Conservation (phyloP, 2,329 filamentous ascomycete genomes). For the Fusarium falciforme region DNA sequence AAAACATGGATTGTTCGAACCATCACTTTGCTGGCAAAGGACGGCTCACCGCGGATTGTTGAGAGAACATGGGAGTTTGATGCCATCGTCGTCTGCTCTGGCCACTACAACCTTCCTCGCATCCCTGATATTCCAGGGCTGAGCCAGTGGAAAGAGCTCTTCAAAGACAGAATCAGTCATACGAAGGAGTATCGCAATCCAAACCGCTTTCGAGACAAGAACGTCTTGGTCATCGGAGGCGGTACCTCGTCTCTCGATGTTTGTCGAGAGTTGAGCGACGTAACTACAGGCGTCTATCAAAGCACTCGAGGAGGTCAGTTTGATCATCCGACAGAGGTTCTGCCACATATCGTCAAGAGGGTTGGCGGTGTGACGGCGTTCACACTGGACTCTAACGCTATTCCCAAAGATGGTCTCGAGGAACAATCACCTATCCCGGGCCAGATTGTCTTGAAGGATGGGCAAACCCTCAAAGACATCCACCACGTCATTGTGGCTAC, state of each 20-base stretch:
- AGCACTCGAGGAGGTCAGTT: constrained; percentile 68
- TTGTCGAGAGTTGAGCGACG: constrained; percentile 50
- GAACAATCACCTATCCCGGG: not conserved
- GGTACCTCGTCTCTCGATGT: constrained; percentile 57
- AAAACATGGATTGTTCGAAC: constrained; percentile 63
- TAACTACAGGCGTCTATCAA: constrained; percentile 55
- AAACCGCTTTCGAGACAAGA: constrained; percentile 66
- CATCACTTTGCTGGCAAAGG: constrained; percentile 52
- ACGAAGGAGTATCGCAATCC: constrained; percentile 79
- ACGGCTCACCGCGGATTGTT: constrained; percentile 40
- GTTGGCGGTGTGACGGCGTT: constrained; percentile 64
- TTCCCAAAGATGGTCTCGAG: constrained; percentile 58
- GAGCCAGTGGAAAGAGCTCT: constrained; percentile 64
- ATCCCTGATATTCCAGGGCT: constrained; percentile 71
- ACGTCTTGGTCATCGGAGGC: constrained; percentile 64
- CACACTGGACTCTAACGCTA: constrained; percentile 39
- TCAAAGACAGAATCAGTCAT: constrained; percentile 67
- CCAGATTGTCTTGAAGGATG: constrained; percentile 62
- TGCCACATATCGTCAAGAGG: constrained; percentile 64
- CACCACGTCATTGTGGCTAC: constrained; percentile 74
- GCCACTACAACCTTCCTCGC: constrained; percentile 73
- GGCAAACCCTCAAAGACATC: constrained; percentile 63
- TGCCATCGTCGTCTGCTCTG: constrained; percentile 72
- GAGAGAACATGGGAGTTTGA: constrained; percentile 62
- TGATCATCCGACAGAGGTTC: constrained; percentile 63